These are phyloP conservation scores for Corchorus capsularis DNA, from an alignment of 345 rosid species.

Conservation along the genomic window DNA sequence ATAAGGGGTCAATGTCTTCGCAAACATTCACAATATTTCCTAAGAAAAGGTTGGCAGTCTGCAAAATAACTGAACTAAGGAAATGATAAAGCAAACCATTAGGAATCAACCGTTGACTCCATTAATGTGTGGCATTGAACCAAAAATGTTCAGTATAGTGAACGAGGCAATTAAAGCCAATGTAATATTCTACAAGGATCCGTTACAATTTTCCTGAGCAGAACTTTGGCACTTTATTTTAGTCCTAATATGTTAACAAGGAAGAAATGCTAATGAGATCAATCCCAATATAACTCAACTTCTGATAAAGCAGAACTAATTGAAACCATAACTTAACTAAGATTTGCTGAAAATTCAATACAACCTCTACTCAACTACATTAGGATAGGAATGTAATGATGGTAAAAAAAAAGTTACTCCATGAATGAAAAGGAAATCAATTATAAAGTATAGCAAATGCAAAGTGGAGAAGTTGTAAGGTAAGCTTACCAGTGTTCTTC, in stretches of 20 bases:
- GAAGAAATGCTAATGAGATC: background rate
- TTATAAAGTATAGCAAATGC: background rate
- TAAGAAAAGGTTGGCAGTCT: background rate
- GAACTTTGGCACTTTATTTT: background rate
- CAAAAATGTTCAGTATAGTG: background rate
- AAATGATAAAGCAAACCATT: background rate
- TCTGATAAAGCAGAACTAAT: background rate
- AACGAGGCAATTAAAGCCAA: background rate
- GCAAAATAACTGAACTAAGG: background rate
- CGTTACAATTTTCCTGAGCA: background rate
- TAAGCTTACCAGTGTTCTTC: conserved; percentile 60
- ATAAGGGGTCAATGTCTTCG: conserved; percentile 13
- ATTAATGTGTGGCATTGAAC: background rate
- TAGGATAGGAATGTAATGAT: background rate
- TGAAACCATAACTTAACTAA: background rate
- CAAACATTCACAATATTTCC: conserved; percentile 3
- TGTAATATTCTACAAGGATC: background rate
- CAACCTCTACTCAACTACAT: background rate
- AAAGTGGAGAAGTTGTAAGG: conserved; percentile 3
- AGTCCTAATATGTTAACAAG: conserved; percentile 1
- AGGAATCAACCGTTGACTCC: background rate
- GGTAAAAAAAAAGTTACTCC: background rate
- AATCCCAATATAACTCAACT: background rate
- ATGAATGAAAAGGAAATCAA: conserved; percentile 12
- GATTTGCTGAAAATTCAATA: background rate